Percentiles rank a stretch among this genome's conserved stretches.
These are phyloP conservation scores for Tritrichomonas musculus DNA, from an alignment of 208 protist genomes.

Conservation along the genomic window DNA sequence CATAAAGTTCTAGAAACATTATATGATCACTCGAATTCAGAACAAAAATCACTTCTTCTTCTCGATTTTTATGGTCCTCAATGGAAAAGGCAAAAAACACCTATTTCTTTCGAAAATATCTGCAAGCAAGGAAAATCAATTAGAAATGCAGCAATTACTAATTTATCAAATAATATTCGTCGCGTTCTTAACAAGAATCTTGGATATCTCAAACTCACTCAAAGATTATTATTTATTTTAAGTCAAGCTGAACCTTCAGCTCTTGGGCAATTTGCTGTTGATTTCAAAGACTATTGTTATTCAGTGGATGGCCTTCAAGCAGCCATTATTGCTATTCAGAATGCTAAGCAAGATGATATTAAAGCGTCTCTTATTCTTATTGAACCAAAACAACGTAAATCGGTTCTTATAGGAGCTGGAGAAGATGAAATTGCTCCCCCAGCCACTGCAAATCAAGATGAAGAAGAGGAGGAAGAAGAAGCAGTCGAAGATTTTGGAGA, in stretches of 20 bases:
- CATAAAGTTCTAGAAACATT: background rate
- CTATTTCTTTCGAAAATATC: background rate
- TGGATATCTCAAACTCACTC: background rate
- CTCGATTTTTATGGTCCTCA: background rate
- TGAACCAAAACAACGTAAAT: background rate
- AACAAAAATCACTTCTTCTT: background rate
- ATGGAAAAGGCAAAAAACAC: background rate
- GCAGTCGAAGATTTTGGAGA: background rate
- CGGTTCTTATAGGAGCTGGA: background rate
- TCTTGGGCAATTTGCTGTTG: background rate
- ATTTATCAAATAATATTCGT: background rate
- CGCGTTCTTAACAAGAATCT: background rate
- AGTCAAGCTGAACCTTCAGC: background rate
- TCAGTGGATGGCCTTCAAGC: background rate
- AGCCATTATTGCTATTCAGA: background rate
- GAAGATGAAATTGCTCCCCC: background rate
- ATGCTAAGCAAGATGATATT: background rate
- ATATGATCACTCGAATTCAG: background rate
- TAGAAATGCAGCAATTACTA: background rate
- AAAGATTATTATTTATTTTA: background rate
- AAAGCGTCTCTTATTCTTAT: background rate
- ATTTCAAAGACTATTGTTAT: background rate
- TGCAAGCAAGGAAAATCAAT: background rate
- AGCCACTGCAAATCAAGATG: background rate
- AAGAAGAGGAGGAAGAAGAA: background rate